Base-by-base conservation (phyloP, 495 filamentous ascomycete genomes). In the Pyronema omphalodes region DNA sequence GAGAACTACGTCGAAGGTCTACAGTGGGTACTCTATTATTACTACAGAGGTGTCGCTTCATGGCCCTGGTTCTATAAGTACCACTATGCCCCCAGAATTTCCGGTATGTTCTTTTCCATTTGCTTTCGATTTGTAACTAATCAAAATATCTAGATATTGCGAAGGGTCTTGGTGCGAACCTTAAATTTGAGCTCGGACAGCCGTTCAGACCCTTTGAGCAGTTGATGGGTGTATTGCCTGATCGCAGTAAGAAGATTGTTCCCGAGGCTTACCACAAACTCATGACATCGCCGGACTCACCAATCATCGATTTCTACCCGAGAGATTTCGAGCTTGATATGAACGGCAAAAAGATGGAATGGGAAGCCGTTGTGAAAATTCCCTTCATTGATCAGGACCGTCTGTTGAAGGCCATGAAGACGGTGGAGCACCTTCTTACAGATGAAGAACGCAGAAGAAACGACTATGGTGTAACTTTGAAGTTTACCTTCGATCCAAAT, bases 321-420 rank as follows among this genome's bases (percentile, higher is more conserved):
- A 77, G 89, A 54, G 89, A 96, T 57, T 99, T 99, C 58, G 88
- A 94, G 58, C 75, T 99, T 15, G 93, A 99, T 63, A 95, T 96
- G 89, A 95, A 96, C 60, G 93, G 93, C 53, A 99, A 99, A 74
- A 99, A 94, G 72, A 93, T 93, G 87, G 93, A 96, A 59, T 99
- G 93, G 93, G 93, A 99, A 62, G 93, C 91, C 34, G 88, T 99
- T 39, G 88, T 96, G 51, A 95, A 94, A 69, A 96, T 99, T 57
- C 93, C 93, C 0, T 99, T 99, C 69, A 99, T 99, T 60, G 87
- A 96, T 34, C 88, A 96, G 65, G 74, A 76, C 49, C 76, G 93
- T 3, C 70, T 99, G 14, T 72, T 99, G 37, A 70, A 71, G 36
- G 93, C 89, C 9, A 91, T 99, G 78, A 81, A 74, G 14, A 81